Conservation (phyloP, 2,329 filamentous ascomycete genomes). For the Penicillium paneum region DNA sequence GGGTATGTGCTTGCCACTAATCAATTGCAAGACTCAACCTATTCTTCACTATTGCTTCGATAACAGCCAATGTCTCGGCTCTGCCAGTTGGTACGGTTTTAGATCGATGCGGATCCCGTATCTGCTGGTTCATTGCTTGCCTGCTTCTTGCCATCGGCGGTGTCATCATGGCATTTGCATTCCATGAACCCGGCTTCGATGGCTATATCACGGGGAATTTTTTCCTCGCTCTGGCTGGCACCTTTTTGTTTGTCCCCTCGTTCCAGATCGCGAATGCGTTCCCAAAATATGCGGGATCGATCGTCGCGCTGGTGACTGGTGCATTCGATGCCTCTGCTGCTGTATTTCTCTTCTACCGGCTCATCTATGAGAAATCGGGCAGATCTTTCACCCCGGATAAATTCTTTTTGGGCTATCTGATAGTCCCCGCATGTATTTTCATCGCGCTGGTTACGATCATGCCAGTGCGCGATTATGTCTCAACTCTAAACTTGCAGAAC, state of each 20-base stretch:
- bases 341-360: slow-evolving; percentile 70
- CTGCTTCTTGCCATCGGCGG: slow-evolving; percentile 65
- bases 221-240: slow-evolving; percentile 71
- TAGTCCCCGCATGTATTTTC: slow-evolving; percentile 64
- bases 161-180: slow-evolving; percentile 67
- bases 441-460: slow-evolving; percentile 65
- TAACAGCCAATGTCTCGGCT: slow-evolving; percentile 82
- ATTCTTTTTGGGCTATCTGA: slow-evolving; percentile 71
- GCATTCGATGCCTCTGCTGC: slow-evolving; percentile 80
- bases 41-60: slow-evolving; percentile 89
- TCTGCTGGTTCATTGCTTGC: slow-evolving; percentile 68
- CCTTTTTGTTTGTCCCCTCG: slow-evolving; percentile 75
- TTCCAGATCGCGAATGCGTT: slow-evolving; percentile 84
- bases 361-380: slow-evolving; percentile 62
- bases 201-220: slow-evolving; percentile 71
- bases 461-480: slow-evolving; percentile 71
- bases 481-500: slow-evolving; percentile 70
- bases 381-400: slow-evolving; percentile 47
- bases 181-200: slow-evolving; percentile 61
- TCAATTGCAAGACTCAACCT: slow-evolving; percentile 64
- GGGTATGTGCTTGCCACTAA: slow-evolving; percentile 12
- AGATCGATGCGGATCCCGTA: slow-evolving; percentile 75
- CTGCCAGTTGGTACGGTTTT: slow-evolving; percentile 81
- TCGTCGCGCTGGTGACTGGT: slow-evolving; percentile 74
- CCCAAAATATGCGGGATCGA: slow-evolving; percentile 68